phyloP scores from a whole-genome alignment of 192 early-diverging fungal genomes.

The Lunasporangiospora selenospora region DNA sequence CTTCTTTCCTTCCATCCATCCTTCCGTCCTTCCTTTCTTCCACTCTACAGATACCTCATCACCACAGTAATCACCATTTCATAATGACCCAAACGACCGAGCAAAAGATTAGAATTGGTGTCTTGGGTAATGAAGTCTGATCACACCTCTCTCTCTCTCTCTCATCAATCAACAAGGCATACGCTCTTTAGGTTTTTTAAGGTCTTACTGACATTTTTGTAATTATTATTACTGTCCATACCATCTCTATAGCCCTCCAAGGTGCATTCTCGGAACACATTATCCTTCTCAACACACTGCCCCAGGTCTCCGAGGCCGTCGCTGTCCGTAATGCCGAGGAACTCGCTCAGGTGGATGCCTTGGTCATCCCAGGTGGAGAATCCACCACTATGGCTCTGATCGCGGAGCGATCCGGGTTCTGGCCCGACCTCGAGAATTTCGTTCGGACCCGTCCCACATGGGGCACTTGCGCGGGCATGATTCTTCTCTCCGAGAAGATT shows the following conservation, averaged over 20 bases:
- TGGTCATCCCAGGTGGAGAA: constrained; percentile 97
- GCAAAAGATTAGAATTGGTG: constrained; percentile 41
- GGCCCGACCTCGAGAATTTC: constrained; percentile 82
- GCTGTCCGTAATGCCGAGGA: constrained; percentile 76
- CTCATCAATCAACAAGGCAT: too few species aligned
- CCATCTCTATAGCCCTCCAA: constrained; percentile 74
- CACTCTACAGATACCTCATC: neutral
- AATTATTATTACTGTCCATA: constrained; percentile 1
- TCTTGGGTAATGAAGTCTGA: constrained; percentile 22
- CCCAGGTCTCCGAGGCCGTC: constrained; percentile 58
- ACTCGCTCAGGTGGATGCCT: constrained; percentile 78
- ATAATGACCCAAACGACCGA: constrained; percentile 19
- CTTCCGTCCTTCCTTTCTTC: neutral
- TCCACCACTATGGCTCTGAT: constrained; percentile 93
- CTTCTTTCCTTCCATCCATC: neutral
- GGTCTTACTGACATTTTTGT: too few species aligned
- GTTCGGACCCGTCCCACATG: constrained; percentile 80
- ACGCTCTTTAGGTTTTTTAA: too few species aligned
- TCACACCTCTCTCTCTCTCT: neutral
- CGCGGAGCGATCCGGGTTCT: constrained; percentile 84
- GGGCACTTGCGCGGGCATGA: constrained; percentile 98
- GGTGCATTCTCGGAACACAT: constrained; percentile 97
- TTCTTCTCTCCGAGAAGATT: constrained; percentile 83
- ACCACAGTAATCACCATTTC: neutral
- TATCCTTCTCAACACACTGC: constrained; percentile 76